Evolutionary conservation across 805 yeast species (phyloP).

Genomic region (Trichomonascus vanleenenianus): DNA sequence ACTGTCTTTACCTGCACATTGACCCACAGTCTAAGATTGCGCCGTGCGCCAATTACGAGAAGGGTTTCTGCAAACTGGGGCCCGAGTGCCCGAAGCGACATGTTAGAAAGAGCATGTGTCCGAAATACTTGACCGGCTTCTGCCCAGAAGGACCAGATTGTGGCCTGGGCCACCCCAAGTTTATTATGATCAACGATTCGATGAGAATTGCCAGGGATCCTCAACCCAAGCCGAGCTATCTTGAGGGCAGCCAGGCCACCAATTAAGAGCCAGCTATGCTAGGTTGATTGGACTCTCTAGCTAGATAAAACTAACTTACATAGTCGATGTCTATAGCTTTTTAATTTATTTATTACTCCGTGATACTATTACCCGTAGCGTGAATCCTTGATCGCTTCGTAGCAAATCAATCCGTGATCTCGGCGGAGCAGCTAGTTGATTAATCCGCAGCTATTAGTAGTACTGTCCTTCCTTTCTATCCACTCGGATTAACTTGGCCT

Average conservation of each 20-base stretch:
- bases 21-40: conserved; percentile 88
- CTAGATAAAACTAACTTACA: background rate
- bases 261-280: too few species aligned
- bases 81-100: conserved; percentile 81
- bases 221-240: conserved; percentile 3
- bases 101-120: conserved; percentile 67
- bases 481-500: conserved; percentile 19
- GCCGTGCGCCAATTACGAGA: conserved; percentile 71
- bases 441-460: background rate
- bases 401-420: background rate
- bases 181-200: conserved; percentile 33
- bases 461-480: conserved; percentile 7
- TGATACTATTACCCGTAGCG: too few species aligned
- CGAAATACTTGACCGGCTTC: conserved; percentile 76
- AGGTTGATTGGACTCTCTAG: too few species aligned
- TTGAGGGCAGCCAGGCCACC: too few species aligned
- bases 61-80: conserved; percentile 90
- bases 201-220: conserved; percentile 30
- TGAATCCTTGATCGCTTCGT: too few species aligned
- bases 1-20: conserved; percentile 85
- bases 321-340: too few species aligned
- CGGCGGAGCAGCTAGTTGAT: too few species aligned
- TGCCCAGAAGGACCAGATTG: conserved; percentile 85
- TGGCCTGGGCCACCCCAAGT: conserved; percentile 75
- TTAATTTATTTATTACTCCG: background rate